A percentile compares a stretch with the other conserved stretches of the same genome.
These are phyloP conservation scores for Verticillium nonalfalfae DNA, from an alignment of 2,329 filamentous ascomycete species.

Conservation along the genomic window DNA sequence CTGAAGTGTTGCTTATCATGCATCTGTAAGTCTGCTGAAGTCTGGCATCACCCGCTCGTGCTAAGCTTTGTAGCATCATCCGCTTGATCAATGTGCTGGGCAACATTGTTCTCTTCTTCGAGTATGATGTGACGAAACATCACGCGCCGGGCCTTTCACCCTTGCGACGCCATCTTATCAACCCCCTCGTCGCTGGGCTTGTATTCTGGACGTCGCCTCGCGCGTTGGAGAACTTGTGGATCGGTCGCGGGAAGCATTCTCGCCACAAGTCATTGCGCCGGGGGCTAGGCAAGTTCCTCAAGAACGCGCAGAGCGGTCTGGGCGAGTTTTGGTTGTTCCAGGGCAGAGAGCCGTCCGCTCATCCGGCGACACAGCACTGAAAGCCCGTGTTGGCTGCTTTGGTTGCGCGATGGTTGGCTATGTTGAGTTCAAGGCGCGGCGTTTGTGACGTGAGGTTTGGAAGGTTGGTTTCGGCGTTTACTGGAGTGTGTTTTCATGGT, in stretches of 20 bases:
- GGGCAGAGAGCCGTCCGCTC: neutral
- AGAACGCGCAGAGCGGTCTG: neutral
- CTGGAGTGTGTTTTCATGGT: neutral
- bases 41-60: neutral
- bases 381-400: neutral
- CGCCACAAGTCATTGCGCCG: slow-evolving; percentile 1
- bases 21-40: slow-evolving; percentile 22
- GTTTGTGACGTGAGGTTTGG: neutral
- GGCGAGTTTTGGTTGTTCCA: neutral
- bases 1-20: neutral
- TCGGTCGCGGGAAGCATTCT: neutral
- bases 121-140: slow-evolving; percentile 28
- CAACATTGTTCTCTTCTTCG: slow-evolving; percentile 27
- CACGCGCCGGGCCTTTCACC: slow-evolving; percentile 21
- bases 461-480: neutral
- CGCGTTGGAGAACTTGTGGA: slow-evolving; percentile 3
- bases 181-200: slow-evolving; percentile 1
- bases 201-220: slow-evolving; percentile 2
- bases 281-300: neutral
- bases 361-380: neutral
- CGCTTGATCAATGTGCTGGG: slow-evolving; percentile 31
- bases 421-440: neutral
- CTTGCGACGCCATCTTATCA: slow-evolving; percentile 2
- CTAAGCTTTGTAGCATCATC: slow-evolving; percentile 21
- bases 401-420: neutral